Conservation (phyloP, 495 filamentous ascomycete species). For the Viridothelium virens region DNA sequence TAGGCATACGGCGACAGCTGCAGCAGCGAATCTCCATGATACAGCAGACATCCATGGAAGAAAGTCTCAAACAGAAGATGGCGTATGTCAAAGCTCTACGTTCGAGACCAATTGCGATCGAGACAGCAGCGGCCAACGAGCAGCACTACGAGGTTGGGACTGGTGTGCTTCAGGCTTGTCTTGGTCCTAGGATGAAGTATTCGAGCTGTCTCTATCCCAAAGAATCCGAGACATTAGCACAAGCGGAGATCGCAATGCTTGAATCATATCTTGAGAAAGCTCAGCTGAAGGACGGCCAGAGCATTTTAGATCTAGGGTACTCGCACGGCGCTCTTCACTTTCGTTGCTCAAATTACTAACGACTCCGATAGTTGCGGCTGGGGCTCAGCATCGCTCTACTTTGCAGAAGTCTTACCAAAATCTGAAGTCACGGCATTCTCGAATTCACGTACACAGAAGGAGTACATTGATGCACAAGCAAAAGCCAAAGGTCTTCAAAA, state of each 20-base stretch:
- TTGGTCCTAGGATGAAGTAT: conserved; percentile 62
- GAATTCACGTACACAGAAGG: conserved; percentile 56
- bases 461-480: conserved; percentile 52
- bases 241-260: conserved; percentile 61
- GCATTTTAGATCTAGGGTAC: conserved; percentile 56
- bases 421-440: conserved; percentile 55
- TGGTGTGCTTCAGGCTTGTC: conserved; percentile 45
- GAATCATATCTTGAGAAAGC: conserved; percentile 50
- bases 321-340: not conserved
- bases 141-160: conserved; percentile 64
- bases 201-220: conserved; percentile 51
- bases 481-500: conserved; percentile 47
- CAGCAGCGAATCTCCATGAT: conserved; percentile 45
- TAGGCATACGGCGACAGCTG: conserved; percentile 51
- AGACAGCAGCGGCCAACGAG: conserved; percentile 51
- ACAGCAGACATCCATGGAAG: conserved; percentile 38
- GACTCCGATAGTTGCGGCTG: conserved; percentile 48
- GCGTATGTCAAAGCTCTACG: conserved; percentile 47
- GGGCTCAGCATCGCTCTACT: conserved; percentile 55
- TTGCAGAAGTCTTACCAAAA: conserved; percentile 52
- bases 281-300: conserved; percentile 49
- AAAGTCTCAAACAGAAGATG: conserved; percentile 48
- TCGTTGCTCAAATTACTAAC: not conserved
- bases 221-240: conserved; percentile 47
- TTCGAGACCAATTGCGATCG: conserved; percentile 53